Percentiles rank a stretch among this genome's conserved stretches.
Conservation (phyloP, 2,329 filamentous ascomycete genomes). For the Pseudogymnoascus sp. region DNA sequence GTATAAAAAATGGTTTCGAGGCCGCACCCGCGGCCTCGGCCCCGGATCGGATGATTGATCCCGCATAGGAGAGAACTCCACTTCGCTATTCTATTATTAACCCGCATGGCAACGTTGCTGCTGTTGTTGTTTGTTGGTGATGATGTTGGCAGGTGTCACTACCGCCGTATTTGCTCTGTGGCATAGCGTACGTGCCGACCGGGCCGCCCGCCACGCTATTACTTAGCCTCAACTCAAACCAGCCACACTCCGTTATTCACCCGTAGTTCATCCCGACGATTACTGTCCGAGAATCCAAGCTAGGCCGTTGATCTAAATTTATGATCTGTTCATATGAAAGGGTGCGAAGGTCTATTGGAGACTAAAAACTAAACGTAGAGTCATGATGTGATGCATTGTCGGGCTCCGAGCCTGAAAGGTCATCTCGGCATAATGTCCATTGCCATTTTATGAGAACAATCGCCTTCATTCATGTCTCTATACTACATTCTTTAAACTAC, state of each 20-base stretch:
- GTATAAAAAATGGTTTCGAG: neutral
- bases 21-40: neutral
- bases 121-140: neutral
- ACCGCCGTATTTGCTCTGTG: neutral
- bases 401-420: neutral
- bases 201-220: neutral
- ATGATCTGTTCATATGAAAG: neutral
- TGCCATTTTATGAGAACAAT: neutral
- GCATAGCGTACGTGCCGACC: neutral
- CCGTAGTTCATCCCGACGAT: neutral
- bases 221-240: neutral
- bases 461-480: neutral
- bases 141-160: neutral
- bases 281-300: neutral
- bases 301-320: neutral
- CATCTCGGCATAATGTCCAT: neutral
- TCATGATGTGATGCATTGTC: neutral
- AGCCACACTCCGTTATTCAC: neutral
- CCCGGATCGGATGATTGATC: neutral
- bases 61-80: neutral
- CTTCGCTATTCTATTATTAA: neutral
- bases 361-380: neutral
- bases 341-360: neutral
- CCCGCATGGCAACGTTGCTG: neutral
- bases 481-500: neutral